Percentiles rank a stretch among this genome's conserved stretches.
Evolutionary conservation across 768 basidiomycete species (phyloP).

Genomic region (Agrocybe pediades): DNA sequence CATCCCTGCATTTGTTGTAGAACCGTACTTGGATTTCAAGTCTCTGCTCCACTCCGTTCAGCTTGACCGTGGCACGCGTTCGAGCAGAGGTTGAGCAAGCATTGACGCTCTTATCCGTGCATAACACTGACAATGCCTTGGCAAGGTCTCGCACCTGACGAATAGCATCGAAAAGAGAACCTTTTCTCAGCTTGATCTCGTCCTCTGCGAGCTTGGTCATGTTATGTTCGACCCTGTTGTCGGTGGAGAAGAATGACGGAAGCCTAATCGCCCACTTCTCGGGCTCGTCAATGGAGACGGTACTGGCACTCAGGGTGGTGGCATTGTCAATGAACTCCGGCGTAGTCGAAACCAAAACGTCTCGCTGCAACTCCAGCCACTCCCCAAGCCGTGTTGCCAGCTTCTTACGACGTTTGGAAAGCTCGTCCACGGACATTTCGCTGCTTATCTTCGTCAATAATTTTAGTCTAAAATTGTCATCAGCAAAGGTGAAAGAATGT

Average conservation of each 20-base stretch:
- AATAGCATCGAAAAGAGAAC: not conserved
- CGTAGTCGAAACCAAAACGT: no score
- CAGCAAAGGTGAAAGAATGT: not conserved
- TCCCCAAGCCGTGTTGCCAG: not conserved
- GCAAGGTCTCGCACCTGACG: not conserved
- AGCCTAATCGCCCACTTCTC: not conserved
- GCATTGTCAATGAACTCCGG: not conserved
- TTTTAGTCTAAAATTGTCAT: not conserved
- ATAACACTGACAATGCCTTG: not conserved
- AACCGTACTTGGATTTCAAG: not conserved
- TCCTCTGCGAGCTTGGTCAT: not conserved
- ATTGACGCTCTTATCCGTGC: not conserved
- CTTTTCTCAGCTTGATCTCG: not conserved
- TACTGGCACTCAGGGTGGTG: not conserved
- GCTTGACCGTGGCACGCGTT: not conserved
- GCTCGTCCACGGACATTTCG: not conserved
- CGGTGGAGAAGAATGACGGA: not conserved
- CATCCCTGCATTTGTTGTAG: not conserved
- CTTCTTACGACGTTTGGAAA: not conserved
- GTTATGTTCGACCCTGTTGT: not conserved
- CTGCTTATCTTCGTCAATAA: not conserved
- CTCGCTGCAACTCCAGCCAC: not conserved
- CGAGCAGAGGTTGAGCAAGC: not conserved
- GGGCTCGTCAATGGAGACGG: not conserved
- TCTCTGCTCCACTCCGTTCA: not conserved